These are phyloP conservation scores for Leccinum huronense DNA, from an alignment of 1,284 basidiomycete species.

Conservation along the genomic window DNA sequence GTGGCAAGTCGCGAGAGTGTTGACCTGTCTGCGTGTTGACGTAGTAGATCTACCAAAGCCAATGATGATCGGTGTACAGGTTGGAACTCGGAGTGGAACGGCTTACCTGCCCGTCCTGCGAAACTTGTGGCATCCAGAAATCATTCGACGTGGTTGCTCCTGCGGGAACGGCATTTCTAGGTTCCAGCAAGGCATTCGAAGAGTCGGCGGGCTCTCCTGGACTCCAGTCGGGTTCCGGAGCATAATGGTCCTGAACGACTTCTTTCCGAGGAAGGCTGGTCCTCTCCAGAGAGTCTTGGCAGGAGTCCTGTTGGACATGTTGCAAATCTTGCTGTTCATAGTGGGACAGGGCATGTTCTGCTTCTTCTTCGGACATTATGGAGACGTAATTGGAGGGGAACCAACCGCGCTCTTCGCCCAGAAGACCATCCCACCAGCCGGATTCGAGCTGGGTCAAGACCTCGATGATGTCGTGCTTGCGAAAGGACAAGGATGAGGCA, in stretches of 20 bases:
- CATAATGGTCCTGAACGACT: constrained; percentile 21
- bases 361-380: constrained; percentile 77
- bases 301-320: constrained; percentile 15
- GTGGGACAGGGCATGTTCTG: constrained; percentile 59
- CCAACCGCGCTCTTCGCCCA: constrained; percentile 91
- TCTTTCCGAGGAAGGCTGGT: constrained; percentile 14
- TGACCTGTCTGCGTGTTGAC: constrained; percentile 90
- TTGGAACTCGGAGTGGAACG: constrained; percentile 2
- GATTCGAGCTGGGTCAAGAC: constrained; percentile 88
- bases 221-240: constrained; percentile 30
- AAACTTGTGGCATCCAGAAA: constrained; percentile 79
- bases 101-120: constrained; percentile 69
- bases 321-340: constrained; percentile 41
- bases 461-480: constrained; percentile 87
- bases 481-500: constrained; percentile 85
- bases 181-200: constrained; percentile 29
- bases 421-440: constrained; percentile 98
- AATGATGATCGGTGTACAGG: constrained; percentile 8
- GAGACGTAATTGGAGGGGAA: constrained; percentile 96
- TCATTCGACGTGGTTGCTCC: constrained; percentile 55
- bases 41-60: constrained; percentile 75
- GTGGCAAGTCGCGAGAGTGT: constrained; percentile 82
- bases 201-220: constrained; percentile 17
- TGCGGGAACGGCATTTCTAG: constrained; percentile 15
- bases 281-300: constrained; percentile 22